These are phyloP conservation scores for Citrus australasica DNA, from an alignment of 345 rosid species.

Conservation along the genomic window DNA sequence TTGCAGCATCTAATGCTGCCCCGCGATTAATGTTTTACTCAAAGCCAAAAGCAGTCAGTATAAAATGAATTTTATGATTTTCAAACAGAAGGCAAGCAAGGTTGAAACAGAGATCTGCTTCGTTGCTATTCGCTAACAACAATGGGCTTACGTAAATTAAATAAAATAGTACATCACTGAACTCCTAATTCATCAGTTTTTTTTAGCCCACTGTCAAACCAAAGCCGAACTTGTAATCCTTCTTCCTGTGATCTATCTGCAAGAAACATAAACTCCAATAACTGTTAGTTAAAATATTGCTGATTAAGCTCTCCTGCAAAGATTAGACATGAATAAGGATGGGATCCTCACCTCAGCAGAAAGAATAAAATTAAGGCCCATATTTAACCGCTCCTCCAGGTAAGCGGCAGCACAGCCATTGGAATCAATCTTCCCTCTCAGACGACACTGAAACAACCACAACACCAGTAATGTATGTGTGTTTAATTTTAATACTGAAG, in stretches of 20 bases:
- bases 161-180: background rate
- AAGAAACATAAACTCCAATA: slow-evolving; percentile 5
- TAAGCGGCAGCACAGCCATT: slow-evolving; percentile 76
- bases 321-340: background rate
- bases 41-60: background rate
- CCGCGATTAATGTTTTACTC: background rate
- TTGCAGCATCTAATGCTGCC: background rate
- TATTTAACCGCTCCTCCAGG: slow-evolving; percentile 85
- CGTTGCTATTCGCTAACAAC: slow-evolving; percentile 6
- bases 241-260: slow-evolving; percentile 93
- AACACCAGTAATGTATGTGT: background rate
- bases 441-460: slow-evolving; percentile 62
- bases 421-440: slow-evolving; percentile 95
- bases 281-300: background rate
- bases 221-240: slow-evolving; percentile 90
- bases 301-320: background rate
- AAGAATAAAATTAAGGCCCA: slow-evolving; percentile 82
- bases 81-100: background rate
- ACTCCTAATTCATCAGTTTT: slow-evolving; percentile 14
- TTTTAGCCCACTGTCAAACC: slow-evolving; percentile 74
- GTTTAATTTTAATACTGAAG: background rate
- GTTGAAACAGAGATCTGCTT: background rate
- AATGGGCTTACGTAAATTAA: background rate
- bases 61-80: background rate
- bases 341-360: slow-evolving; percentile 79